Percentiles rank a stretch among this genome's conserved stretches.
Evolutionary conservation across 371 early-diverging fungal genomes (phyloP).

Genomic region (Lichtheimia ornata): DNA sequence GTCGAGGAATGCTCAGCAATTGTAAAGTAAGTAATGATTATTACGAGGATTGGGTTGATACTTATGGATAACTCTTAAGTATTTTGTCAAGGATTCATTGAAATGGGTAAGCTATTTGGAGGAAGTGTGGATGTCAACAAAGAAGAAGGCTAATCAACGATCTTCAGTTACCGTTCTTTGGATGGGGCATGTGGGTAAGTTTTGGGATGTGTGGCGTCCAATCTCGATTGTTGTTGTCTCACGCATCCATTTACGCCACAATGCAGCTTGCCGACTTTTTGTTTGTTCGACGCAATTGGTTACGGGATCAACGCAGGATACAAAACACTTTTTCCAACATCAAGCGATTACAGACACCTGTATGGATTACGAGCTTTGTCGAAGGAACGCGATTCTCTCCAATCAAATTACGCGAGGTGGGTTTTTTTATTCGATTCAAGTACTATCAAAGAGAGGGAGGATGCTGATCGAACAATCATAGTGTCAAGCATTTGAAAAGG

Average conservation of each 20-base stretch:
- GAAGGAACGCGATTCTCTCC: conserved; percentile 74
- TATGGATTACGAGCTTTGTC: conserved; percentile 74
- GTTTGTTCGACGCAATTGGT: conserved; percentile 71
- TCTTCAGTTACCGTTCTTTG: conserved; percentile 58
- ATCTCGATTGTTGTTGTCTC: background rate
- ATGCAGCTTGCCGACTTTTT: conserved; percentile 68
- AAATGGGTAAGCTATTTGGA: conserved; percentile 55
- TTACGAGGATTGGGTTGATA: background rate
- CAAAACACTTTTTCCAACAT: conserved; percentile 59
- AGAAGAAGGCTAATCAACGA: background rate
- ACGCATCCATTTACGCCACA: background rate
- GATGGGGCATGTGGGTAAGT: conserved; percentile 65
- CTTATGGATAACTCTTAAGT: conserved; percentile 32
- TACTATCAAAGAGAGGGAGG: background rate
- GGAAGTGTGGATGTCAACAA: background rate
- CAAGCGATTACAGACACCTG: conserved; percentile 59
- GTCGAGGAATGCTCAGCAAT: conserved; percentile 65
- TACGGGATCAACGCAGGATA: conserved; percentile 64
- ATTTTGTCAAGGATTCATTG: conserved; percentile 75
- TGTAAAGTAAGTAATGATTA: conserved; percentile 57
- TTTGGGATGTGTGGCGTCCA: no score
- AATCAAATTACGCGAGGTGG: conserved; percentile 58
- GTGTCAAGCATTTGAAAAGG: conserved; percentile 62
- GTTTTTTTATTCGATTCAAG: conserved; percentile 10
- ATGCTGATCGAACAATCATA: conserved; percentile 11